A percentile compares a stretch with the other conserved stretches of the same genome.
Conservation (phyloP, 768 basidiomycete species). For the Galerina marginata region DNA sequence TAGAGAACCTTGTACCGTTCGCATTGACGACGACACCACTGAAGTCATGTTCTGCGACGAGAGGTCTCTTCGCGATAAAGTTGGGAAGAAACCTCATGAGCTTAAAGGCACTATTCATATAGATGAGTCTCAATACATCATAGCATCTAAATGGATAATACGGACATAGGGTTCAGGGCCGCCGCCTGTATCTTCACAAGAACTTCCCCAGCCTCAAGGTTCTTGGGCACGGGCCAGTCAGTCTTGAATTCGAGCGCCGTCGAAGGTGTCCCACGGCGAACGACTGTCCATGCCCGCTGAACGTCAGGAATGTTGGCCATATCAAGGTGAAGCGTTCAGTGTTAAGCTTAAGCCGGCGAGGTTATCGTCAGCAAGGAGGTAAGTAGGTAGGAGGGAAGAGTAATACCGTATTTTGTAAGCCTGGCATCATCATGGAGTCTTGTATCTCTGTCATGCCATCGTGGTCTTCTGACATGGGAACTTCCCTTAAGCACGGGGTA, state of each 20-base stretch:
- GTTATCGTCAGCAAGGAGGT: neutral
- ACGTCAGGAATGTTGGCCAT: constrained; percentile 30
- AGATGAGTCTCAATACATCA: neutral
- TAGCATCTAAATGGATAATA: neutral
- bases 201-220: constrained; percentile 38
- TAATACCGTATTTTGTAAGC: too few species aligned
- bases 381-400: neutral
- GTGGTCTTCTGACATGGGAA: too few species aligned
- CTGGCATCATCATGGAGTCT: too few species aligned
- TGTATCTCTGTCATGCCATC: too few species aligned
- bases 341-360: too few species aligned
- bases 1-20: constrained; percentile 55
- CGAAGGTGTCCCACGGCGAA: constrained; percentile 34
- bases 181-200: constrained; percentile 44
- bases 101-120: constrained; percentile 57
- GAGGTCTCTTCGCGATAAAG: constrained; percentile 51
- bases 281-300: constrained; percentile 43
- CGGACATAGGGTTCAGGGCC: constrained; percentile 73
- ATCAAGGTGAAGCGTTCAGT: neutral
- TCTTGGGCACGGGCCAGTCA: constrained; percentile 43
- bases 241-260: constrained; percentile 35
- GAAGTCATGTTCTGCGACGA: constrained; percentile 64
- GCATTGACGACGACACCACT: constrained; percentile 63
- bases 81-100: constrained; percentile 54
- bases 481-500: too few species aligned